phyloP scores from a whole-genome alignment of 768 basidiomycete genomes.

The Mycena amicta region DNA sequence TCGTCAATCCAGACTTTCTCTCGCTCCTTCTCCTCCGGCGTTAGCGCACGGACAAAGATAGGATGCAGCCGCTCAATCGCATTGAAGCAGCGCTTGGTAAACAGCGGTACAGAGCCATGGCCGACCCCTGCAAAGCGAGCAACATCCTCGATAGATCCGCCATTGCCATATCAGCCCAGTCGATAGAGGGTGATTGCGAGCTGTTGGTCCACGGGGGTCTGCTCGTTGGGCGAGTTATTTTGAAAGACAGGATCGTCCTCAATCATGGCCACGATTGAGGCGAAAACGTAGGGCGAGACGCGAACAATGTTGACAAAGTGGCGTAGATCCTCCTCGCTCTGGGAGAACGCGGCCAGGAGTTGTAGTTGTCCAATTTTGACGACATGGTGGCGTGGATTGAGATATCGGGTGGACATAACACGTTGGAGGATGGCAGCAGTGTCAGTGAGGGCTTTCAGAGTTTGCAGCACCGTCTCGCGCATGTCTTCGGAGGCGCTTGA shows the following conservation, averaged over 20 bases:
- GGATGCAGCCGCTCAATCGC: constrained; percentile 35
- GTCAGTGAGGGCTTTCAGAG: neutral
- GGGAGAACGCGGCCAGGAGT: constrained; percentile 30
- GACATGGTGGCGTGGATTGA: constrained; percentile 12
- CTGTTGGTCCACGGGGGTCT: constrained; percentile 33
- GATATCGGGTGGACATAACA: constrained; percentile 13
- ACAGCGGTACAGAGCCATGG: constrained; percentile 32
- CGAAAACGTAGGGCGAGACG: constrained; percentile 31
- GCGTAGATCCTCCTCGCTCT: constrained; percentile 24
- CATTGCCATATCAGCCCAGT: constrained; percentile 34
- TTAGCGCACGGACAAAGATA: constrained; percentile 30
- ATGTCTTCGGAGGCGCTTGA: neutral
- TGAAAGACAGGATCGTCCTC: constrained; percentile 30
- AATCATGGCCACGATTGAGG: constrained; percentile 29
- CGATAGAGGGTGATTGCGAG: constrained; percentile 33
- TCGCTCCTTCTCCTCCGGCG: constrained; percentile 33
- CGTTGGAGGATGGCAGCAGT: neutral
- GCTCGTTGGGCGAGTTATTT: constrained; percentile 30
- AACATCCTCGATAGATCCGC: constrained; percentile 31
- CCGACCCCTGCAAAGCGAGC: constrained; percentile 30
- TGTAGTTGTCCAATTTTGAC: constrained; percentile 29
- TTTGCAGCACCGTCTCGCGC: neutral
- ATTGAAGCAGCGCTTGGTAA: constrained; percentile 30
- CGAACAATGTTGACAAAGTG: constrained; percentile 28
- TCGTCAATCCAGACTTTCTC: constrained; percentile 40